Evolutionary conservation across 345 rosid genomes (phyloP), one percentile per base, ranked within the genome.

Genomic region (Populus simonii): DNA sequence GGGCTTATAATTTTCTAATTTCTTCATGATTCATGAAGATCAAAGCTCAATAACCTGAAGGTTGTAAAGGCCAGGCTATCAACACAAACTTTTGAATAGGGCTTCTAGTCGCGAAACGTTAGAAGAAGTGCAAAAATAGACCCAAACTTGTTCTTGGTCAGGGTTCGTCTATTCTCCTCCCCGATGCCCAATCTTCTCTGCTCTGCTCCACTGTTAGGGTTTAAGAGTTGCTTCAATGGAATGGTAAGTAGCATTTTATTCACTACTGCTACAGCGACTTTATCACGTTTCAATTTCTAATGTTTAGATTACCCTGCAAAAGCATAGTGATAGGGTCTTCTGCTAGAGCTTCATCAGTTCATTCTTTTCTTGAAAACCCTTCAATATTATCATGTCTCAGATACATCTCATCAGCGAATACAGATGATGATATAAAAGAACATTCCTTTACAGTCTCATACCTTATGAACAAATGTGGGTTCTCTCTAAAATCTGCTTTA

Each of bases 391-490:
- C 53, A 70, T 67, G 57, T 51, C 16, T 38, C 27, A 27, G 61
- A 31, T 35, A 7, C 51, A 70, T 13, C 25, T 55, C 55, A 63
- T 35, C 73, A 23, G 16, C 61, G 72, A 77, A 62, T 76, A 72
- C 70, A 20, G 77, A 11, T 7, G 18, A 59, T 27, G 11, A 13
- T 45, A 66, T 76, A 13, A 75, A 66, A 8, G 45, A n/a, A 5
- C 8, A 38, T 8, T 75, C 78, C 4, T 18, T 57, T 69, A 35
- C 35, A 7, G 68, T 77, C 18, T 70, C 80, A 5, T 70, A 69
- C 39, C 74, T 70, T 41, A 20, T 10, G 31, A 55, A 70, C 73
- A 53, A 53, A 39, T 77, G 74, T 59, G 74, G 80, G 27, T 57
- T 77, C 33, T 55, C 74, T 31, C 45, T 38, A 77, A 29, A 69